Percentiles rank a stretch among this genome's conserved stretches.
Evolutionary conservation across 2,329 filamentous ascomycete genomes (phyloP).

Genomic region (Exophiala aquamarina): DNA sequence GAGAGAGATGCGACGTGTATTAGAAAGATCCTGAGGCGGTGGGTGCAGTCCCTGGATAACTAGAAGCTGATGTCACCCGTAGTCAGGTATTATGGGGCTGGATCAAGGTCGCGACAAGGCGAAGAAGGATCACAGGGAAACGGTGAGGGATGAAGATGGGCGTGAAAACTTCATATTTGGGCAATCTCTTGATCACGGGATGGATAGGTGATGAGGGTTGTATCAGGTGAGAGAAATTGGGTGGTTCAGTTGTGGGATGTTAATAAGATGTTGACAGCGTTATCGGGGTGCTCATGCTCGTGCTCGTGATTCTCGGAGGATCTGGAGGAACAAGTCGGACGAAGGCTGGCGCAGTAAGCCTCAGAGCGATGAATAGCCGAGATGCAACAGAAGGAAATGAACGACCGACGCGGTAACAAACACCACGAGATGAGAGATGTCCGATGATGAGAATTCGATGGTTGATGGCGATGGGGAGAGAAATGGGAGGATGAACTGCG

Average conservation of each 20-base stretch:
- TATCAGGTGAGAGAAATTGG: conserved; percentile 13
- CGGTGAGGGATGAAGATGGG: background rate
- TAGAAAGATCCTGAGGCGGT: background rate
- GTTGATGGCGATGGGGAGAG: conserved; percentile 1
- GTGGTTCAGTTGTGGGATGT: conserved; percentile 3
- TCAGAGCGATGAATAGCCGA: no score
- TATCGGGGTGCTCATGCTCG: conserved; percentile 8
- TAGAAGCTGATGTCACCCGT: background rate
- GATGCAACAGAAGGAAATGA: background rate
- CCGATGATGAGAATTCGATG: no score
- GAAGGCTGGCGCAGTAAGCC: no score
- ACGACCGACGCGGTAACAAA: background rate
- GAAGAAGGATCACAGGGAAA: conserved; percentile 8
- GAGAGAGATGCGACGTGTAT: background rate
- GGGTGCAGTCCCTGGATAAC: background rate
- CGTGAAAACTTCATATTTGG: conserved; percentile 19
- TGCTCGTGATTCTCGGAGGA: conserved; percentile 7
- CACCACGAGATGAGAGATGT: no score
- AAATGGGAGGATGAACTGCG: conserved; percentile 1
- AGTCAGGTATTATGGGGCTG: conserved; percentile 13
- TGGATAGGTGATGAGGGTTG: background rate
- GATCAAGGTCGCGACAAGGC: conserved; percentile 18
- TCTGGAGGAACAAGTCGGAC: background rate
- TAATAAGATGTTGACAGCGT: conserved; percentile 2
- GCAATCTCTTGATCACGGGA: conserved; percentile 1